Conservation (phyloP, 805 yeast species). For the Candida nemodendra region DNA sequence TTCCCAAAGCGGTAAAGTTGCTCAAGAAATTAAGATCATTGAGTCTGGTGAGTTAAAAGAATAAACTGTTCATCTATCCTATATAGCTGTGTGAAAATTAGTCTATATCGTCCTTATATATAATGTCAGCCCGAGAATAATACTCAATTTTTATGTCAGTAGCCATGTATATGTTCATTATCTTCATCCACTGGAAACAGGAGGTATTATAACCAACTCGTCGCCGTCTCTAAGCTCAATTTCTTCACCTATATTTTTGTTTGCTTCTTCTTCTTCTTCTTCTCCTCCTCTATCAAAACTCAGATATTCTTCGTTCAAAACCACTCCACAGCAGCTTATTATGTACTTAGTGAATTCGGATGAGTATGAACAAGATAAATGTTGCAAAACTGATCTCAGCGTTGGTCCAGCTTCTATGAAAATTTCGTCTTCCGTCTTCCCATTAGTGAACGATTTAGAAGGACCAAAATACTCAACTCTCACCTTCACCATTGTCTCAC, state of each 20-base stretch:
- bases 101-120: too few species aligned
- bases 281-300: constrained; percentile 16
- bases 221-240: constrained; percentile 15
- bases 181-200: constrained; percentile 32
- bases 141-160: too few species aligned
- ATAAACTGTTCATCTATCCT: too few species aligned
- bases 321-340: constrained; percentile 27
- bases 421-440: constrained; percentile 13
- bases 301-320: constrained; percentile 28
- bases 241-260: constrained; percentile 7
- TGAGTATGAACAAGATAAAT: constrained; percentile 12
- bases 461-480: constrained; percentile 33
- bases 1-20: constrained; percentile 46
- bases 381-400: constrained; percentile 6
- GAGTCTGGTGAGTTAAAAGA: constrained; percentile 56
- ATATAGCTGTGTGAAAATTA: too few species aligned
- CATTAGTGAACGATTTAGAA: constrained; percentile 27
- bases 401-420: constrained; percentile 2
- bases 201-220: constrained; percentile 31
- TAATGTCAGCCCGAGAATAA: too few species aligned
- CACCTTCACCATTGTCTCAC: constrained; percentile 14
- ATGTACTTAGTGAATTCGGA: constrained; percentile 22
- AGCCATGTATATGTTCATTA: too few species aligned
- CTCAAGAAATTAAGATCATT: constrained; percentile 48
- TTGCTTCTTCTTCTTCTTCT: background rate